phyloP scores from a whole-genome alignment of 768 basidiomycete species.

The Chiua virens region DNA sequence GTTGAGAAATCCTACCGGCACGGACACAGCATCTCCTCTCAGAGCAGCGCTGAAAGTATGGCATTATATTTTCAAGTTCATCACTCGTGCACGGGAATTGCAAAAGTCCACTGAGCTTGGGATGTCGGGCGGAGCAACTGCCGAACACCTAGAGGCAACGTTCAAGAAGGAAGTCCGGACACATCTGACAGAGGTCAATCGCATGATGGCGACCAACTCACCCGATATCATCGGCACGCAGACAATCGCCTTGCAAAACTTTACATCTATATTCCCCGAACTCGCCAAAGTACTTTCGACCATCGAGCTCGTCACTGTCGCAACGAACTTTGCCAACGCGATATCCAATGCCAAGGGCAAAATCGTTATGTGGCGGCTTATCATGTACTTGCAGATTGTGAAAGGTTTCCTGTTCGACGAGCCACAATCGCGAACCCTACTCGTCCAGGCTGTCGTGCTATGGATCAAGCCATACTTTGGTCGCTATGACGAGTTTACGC shows the following conservation, averaged over 20 bases:
- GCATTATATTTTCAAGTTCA: slow-evolving; percentile 96
- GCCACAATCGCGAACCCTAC: slow-evolving; percentile 68
- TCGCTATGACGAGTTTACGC: slow-evolving; percentile 79
- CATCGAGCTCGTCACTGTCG: slow-evolving; percentile 83
- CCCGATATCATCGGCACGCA: slow-evolving; percentile 94
- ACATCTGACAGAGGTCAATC: slow-evolving; percentile 78
- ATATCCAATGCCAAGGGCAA: slow-evolving; percentile 78
- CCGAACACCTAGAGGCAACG: slow-evolving; percentile 78
- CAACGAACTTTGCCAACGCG: slow-evolving; percentile 85
- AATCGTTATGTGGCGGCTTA: slow-evolving; percentile 89
- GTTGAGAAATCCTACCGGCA: slow-evolving; percentile 66
- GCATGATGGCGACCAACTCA: slow-evolving; percentile 81
- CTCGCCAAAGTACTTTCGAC: slow-evolving; percentile 76
- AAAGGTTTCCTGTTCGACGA: slow-evolving; percentile 87
- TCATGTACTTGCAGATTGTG: slow-evolving; percentile 91
- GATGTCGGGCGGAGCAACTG: slow-evolving; percentile 77
- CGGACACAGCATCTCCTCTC: slow-evolving; percentile 73
- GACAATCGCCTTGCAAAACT: slow-evolving; percentile 90
- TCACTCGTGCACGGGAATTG: slow-evolving; percentile 83
- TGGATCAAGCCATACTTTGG: slow-evolving; percentile 98
- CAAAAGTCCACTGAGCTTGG: slow-evolving; percentile 81
- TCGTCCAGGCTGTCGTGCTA: slow-evolving; percentile 84
- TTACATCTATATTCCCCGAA: slow-evolving; percentile 88
- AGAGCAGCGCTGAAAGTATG: slow-evolving; percentile 93
- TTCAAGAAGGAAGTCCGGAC: slow-evolving; percentile 83